Conservation (phyloP, 2,329 filamentous ascomycete genomes). For the Neurospora sp. region DNA sequence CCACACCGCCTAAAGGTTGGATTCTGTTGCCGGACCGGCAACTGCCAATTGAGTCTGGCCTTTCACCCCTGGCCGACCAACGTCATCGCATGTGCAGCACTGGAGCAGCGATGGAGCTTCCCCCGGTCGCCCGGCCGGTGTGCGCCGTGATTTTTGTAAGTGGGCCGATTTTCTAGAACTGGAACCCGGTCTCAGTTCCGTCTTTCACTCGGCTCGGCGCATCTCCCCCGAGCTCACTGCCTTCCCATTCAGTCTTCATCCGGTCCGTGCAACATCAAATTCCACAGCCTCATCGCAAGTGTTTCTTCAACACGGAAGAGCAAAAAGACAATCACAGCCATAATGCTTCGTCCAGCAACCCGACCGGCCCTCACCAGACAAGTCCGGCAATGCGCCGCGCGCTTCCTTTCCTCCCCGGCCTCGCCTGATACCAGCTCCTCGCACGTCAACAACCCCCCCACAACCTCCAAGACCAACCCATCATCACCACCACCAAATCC, state of each 20-base stretch:
- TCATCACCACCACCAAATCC: background rate
- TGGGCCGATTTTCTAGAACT: background rate
- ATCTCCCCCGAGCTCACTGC: background rate
- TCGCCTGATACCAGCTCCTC: background rate
- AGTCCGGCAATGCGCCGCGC: background rate
- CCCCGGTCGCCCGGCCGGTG: background rate
- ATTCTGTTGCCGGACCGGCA: background rate
- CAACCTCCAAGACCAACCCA: conserved; percentile 1
- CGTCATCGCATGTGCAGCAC: background rate
- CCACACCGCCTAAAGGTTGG: background rate
- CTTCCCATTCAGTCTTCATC: background rate
- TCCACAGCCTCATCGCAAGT: background rate
- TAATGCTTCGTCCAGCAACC: background rate
- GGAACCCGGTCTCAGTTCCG: background rate
- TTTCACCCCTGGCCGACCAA: background rate
- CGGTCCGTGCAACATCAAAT: background rate
- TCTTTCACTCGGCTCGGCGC: background rate
- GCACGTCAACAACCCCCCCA: background rate
- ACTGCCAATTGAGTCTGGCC: too few species aligned
- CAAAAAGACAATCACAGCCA: background rate
- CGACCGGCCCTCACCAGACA: background rate
- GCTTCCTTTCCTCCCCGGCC: conserved; percentile 1
- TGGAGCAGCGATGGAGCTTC: background rate
- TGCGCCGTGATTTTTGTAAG: background rate
- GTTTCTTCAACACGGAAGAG: background rate